phyloP scores from a whole-genome alignment of 495 filamentous ascomycete genomes.

The Penicillium odoratum region DNA sequence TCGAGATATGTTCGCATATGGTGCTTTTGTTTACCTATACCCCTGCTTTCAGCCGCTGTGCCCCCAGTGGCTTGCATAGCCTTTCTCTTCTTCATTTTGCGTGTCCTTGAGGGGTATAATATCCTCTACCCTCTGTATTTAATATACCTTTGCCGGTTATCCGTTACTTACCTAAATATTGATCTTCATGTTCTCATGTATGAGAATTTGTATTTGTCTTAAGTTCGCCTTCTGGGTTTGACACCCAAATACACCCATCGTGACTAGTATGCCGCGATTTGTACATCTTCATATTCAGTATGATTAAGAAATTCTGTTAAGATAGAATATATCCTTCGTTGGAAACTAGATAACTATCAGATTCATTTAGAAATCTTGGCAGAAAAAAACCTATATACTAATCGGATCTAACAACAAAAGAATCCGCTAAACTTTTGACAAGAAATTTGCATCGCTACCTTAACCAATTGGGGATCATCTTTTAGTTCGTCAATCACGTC shows the following conservation, averaged over 20 bases:
- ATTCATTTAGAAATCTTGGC: background rate
- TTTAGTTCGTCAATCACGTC: slow-evolving; percentile 5
- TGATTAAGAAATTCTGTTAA: background rate
- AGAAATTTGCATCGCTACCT: slow-evolving; percentile 6
- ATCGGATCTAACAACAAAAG: background rate
- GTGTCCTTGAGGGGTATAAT: background rate
- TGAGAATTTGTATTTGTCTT: background rate
- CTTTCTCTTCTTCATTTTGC: background rate
- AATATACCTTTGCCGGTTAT: background rate
- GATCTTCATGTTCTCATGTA: background rate
- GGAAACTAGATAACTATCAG: too few species aligned
- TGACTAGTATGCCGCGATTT: background rate
- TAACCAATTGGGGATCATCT: slow-evolving; percentile 10
- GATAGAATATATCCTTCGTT: background rate
- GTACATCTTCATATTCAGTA: background rate
- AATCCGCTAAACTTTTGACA: slow-evolving; percentile 10
- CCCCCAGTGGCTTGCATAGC: background rate
- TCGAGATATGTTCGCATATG: too few species aligned
- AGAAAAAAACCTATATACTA: background rate
- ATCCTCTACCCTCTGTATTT: background rate
- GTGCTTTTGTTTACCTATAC: background rate
- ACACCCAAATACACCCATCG: background rate
- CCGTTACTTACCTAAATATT: background rate
- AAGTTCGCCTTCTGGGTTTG: background rate
- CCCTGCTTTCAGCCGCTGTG: background rate